Base-by-base conservation (phyloP, 805 yeast genomes). In the Metschnikowia koreensis region DNA sequence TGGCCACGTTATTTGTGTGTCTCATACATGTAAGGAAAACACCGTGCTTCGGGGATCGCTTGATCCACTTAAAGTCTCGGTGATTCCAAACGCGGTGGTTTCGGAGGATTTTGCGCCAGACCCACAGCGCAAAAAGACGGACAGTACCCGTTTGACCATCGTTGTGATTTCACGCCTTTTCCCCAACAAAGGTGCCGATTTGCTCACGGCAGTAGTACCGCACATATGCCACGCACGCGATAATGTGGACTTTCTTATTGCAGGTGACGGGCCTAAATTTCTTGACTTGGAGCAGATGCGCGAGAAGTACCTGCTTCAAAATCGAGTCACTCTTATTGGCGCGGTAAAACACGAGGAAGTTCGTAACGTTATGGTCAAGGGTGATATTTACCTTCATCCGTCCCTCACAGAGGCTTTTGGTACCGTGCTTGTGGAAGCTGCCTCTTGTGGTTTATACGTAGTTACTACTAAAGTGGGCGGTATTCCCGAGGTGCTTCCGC, bases 401-500 rank as follows among this genome's bases (percentile, higher is more conserved):
- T 85, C 97, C 0, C 75, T 94, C 39, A 94, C 98, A 0, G 99
- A 94, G 66, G 99, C 98, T 0, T 94, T 94, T 70, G 99, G 99
- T 2, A 94, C 99, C 0, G 98, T 90, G 0, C 71, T 94, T 10
- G 97, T 94, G 0, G 99, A 94, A 66, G 99, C 99, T 0, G 99
- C 97, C 0, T 87, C 96, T 1, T 94, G 98, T 73, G 97, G 97
- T 0, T 67, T 94, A 37, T 76, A 89, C 16, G 97, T 94, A 1
- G 99, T 94, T 0, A 91, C 97, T 0, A 94, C 99, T 0, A 83
- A 84, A 52, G 99, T 94, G 0, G 99, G 99, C 11, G 99, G 99
- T 6, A 92, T 94, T 38, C 97, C 97, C 0, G 99, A 94, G 64
- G 98, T 94, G 4, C 69, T 94, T 38, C 99, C 99, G 0, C 77